Conservation (phyloP, 495 filamentous ascomycete species). For the Cercophora sp. region DNA sequence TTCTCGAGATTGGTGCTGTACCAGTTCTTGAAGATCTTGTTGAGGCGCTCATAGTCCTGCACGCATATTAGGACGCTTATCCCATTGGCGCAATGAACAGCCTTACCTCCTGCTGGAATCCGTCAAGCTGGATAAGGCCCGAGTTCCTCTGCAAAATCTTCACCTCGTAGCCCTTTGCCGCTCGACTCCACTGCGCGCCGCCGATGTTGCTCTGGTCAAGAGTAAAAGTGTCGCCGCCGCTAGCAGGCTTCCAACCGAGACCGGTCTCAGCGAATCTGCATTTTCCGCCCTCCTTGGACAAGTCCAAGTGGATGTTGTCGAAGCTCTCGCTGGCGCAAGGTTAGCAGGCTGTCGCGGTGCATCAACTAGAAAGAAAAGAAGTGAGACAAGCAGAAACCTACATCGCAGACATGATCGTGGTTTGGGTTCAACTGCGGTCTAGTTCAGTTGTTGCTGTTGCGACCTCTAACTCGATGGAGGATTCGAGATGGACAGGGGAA, state of each 20-base stretch:
- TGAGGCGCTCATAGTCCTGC: constrained; percentile 84
- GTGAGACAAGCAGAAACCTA: not conserved
- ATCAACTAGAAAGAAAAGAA: not conserved
- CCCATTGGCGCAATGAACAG: not conserved
- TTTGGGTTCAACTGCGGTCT: no score
- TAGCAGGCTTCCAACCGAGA: constrained; percentile 87
- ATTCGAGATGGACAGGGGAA: no score
- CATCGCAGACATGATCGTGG: constrained; percentile 3
- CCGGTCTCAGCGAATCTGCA: constrained; percentile 91
- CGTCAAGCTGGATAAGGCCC: constrained; percentile 89
- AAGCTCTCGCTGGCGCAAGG: constrained; percentile 67
- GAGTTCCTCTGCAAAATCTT: constrained; percentile 80
- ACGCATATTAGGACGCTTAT: not conserved
- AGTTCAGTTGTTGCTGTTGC: no score
- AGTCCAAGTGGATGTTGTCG: constrained; percentile 90
- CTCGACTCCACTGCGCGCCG: constrained; percentile 91
- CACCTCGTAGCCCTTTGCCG: constrained; percentile 85
- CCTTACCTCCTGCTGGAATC: constrained; percentile 82
- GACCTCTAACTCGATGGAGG: no score
- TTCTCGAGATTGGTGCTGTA: constrained; percentile 89
- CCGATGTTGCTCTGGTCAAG: constrained; percentile 77
- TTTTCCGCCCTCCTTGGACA: constrained; percentile 84
- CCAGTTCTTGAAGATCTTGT: constrained; percentile 91
- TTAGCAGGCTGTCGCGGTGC: not conserved
- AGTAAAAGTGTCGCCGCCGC: constrained; percentile 86